phyloP scores from a whole-genome alignment of 495 filamentous ascomycete species.

The Neurospora sp. region DNA sequence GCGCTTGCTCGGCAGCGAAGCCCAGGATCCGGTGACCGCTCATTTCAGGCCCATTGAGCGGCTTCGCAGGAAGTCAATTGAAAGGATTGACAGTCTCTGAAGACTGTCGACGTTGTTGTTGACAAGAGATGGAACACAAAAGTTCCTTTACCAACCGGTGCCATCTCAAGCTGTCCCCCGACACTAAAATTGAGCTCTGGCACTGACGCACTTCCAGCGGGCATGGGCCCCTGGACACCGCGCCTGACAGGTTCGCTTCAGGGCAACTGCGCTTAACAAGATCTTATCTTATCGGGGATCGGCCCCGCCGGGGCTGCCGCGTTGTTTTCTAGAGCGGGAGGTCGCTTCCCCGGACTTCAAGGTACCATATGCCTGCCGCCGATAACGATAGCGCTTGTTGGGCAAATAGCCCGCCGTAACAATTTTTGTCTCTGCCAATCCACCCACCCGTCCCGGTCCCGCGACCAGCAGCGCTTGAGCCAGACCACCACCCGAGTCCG shows the following conservation, averaged over 20 bases:
- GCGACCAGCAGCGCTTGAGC: not conserved
- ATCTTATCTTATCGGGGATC: not conserved
- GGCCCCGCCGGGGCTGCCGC: not conserved
- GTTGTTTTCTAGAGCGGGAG: not conserved
- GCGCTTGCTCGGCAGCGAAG: constrained; percentile 13
- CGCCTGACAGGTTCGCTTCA: not conserved
- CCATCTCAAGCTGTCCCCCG: not conserved
- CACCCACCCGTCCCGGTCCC: not conserved
- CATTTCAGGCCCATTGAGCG: constrained; percentile 17
- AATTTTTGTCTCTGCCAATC: not conserved
- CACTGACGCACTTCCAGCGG: not conserved
- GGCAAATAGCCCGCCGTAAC: not conserved
- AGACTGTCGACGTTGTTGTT: not conserved
- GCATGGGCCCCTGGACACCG: not conserved
- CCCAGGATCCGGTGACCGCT: constrained; percentile 16
- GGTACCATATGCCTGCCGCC: not conserved
- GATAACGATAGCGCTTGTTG: constrained; percentile 3
- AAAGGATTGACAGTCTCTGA: not conserved
- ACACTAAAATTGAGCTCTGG: not conserved
- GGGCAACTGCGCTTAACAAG: not conserved
- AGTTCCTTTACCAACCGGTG: not conserved
- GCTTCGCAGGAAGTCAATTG: constrained; percentile 2
- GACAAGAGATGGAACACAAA: not conserved
- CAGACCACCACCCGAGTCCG: not conserved
- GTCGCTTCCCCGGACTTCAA: not conserved